Base-by-base conservation (phyloP, 2,329 filamentous ascomycete genomes). In the Parasarocladium wereldwijsianum region DNA sequence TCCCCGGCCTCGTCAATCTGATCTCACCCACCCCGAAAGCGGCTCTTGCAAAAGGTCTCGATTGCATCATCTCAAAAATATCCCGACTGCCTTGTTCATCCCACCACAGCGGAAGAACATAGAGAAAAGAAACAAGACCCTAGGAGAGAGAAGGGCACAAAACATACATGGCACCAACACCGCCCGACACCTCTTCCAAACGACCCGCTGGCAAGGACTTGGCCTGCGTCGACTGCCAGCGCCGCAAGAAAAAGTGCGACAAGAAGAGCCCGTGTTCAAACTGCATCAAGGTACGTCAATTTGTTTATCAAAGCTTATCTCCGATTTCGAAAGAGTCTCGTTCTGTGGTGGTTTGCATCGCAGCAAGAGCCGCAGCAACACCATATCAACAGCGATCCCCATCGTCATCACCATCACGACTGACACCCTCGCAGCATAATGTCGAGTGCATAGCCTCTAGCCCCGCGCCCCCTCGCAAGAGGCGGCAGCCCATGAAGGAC, bases 211-310 rank as follows among this genome's bases (percentile, higher is more conserved):
- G 17, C 26, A 33, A 29, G 20, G 26, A 33, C 21, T 22, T 29
- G 20, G 32, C 19, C 20, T 33, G 32, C 26, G 21, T 17, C 11
- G 25, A 26, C 13, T 29, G 19, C 17, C 32, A 49, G 28, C 46
- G 47, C 25, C 42, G 48, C 14, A 51, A 51, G 35, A 51, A 51
- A 37, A 50, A 45, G 21, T 51, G 48, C 31, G 47, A 51, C 31
- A 37, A 44, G 9, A 41, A 44, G 8, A 47, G 34, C 12, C 47
- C 48, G 6, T 50, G 46, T 23, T 47, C 45, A 12, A 44, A 42
- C 21, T 49, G 46, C 32, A 36, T 39, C 23, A 46, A 42, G 39
- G 46, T 47, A 33, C 30, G 26, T 24, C 23, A 24, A 6, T 6
- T 13, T 13, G 6, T n/a, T n/a, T n/a, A n/a, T n/a, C n/a, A n/a